Evolutionary conservation across 2,329 filamentous ascomycete genomes (phyloP), one percentile per base, ranked within the genome.

Genomic region (Cladorrhinum sp.): DNA sequence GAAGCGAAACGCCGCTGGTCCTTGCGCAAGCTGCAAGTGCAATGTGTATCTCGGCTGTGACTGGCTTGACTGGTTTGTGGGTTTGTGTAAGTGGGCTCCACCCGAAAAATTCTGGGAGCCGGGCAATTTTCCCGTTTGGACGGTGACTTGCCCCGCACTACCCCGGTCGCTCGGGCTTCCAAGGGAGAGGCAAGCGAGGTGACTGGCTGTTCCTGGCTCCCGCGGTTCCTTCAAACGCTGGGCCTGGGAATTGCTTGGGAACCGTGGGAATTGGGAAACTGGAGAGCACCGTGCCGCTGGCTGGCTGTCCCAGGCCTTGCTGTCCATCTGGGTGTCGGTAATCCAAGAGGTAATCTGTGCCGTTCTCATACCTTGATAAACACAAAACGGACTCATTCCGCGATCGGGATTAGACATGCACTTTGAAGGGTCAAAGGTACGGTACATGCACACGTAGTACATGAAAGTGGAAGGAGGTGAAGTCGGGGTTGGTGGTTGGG

Each of bases 171-270:
- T 55, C 24, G 52, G 54, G 21, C 21, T 66, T 64, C 65, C 65
- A 65, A 56, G 57, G 61, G 59, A 64, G 56, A 62, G 64, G 65
- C 60, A 65, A 64, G 60, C 57, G 58, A 54, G 23, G 59, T 62
- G 60, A 65, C 62, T 65, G 62, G 64, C 42, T 46, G 42, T 30
- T 59, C 24, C 53, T 52, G 58, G 23, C 49, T 36, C 36, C 33
- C 42, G 42, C 7, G 6, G 57, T 36, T 57, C 55, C 58, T 51
- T 53, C 57, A 48, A 39, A n/a, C 46, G 18, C 24, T 48, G 49
- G 53, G 50, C 60, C 12, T 33, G 58, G 58, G 57, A 54, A 56
- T 55, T 59, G 20, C 10, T 18, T 49, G 59, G 39, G 30, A 46
- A 21, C 26, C 26, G n/a, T n/a, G n/a, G n/a, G n/a, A 30, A 30